phyloP scores from a whole-genome alignment of 352 stramenopile genomes.

The Achlya hypogyna region DNA sequence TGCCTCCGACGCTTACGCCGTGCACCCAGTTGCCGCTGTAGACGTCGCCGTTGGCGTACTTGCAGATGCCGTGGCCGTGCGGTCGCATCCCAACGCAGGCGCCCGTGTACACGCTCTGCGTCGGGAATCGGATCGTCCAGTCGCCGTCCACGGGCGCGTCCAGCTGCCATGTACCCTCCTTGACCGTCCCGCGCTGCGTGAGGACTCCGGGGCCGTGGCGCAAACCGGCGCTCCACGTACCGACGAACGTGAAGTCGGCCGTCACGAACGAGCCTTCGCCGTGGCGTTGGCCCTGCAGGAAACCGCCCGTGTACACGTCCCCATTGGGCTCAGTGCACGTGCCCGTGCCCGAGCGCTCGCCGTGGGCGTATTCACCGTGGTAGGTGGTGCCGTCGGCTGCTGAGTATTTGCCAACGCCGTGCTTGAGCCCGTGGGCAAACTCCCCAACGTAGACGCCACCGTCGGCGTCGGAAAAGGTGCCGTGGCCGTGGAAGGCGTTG shows the following conservation, averaged over 20 bases:
- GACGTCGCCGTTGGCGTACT: conserved; percentile 49
- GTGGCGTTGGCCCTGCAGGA: conserved; percentile 34
- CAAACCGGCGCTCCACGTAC: conserved; percentile 47
- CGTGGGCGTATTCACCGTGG: conserved; percentile 5
- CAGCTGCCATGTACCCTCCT: conserved; percentile 51
- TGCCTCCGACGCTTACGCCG: conserved; percentile 18
- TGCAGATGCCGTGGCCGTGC: conserved; percentile 46
- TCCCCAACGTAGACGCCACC: conserved; percentile 78
- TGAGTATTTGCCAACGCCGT: conserved; percentile 30
- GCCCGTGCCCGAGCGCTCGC: not conserved
- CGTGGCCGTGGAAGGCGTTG: conserved; percentile 69
- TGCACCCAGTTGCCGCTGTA: conserved; percentile 61
- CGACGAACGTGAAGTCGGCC: conserved; percentile 56
- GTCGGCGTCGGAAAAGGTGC: conserved; percentile 74
- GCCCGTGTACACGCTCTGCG: conserved; percentile 66
- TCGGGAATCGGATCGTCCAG: conserved; percentile 69
- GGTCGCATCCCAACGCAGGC: conserved; percentile 49
- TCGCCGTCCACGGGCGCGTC: conserved; percentile 55
- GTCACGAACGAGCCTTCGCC: conserved; percentile 55
- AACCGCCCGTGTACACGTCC: conserved; percentile 66
- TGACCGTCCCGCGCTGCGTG: conserved; percentile 37
- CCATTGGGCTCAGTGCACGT: conserved; percentile 48
- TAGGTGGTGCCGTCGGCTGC: not conserved
- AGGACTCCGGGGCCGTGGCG: conserved; percentile 45
- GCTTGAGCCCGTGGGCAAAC: conserved; percentile 60